These are phyloP conservation scores for Nectriaceae sp. DNA, from an alignment of 2,329 filamentous ascomycete species.

Conservation along the genomic window DNA sequence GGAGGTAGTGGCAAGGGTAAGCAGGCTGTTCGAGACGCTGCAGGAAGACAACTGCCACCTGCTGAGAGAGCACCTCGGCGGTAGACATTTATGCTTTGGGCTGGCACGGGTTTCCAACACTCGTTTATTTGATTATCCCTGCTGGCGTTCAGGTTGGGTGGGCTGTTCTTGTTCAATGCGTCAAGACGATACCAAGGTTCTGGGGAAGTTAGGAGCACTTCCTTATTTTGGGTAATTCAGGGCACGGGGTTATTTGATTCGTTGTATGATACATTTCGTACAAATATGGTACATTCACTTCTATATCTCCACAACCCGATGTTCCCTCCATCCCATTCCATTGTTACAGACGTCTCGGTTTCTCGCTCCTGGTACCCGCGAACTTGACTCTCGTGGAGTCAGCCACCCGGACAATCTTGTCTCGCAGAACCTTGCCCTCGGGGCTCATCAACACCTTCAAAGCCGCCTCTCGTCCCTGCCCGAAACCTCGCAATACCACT, in stretches of 20 bases:
- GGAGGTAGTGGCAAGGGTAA: conserved; percentile 47
- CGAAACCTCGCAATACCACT: conserved; percentile 82
- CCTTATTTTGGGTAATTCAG: conserved; percentile 18
- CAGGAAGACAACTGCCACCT: conserved; percentile 52
- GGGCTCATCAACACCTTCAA: conserved; percentile 85
- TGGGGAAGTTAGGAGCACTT: conserved; percentile 17
- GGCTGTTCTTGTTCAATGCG: conserved; percentile 16
- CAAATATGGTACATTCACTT: conserved; percentile 38
- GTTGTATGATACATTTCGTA: conserved; percentile 37
- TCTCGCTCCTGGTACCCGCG: conserved; percentile 85
- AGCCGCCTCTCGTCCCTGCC: conserved; percentile 82
- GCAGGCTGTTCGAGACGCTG: conserved; percentile 48
- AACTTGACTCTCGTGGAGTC: conserved; percentile 93
- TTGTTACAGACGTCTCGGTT: conserved; percentile 71
- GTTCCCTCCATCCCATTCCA: conserved; percentile 9
- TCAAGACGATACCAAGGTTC: conserved; percentile 30
- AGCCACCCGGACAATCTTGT: conserved; percentile 75
- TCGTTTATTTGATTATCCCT: conserved; percentile 4
- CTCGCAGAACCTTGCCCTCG: conserved; percentile 76
- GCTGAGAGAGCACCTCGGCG: conserved; percentile 52
- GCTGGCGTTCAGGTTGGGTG: conserved; percentile 23
- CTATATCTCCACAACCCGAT: conserved; percentile 5
- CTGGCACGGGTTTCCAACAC: neutral
- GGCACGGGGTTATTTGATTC: conserved; percentile 9
- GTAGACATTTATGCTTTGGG: conserved; percentile 8